Conservation (phyloP, 805 yeast genomes). For the Metschnikowia noctiluminum region DNA sequence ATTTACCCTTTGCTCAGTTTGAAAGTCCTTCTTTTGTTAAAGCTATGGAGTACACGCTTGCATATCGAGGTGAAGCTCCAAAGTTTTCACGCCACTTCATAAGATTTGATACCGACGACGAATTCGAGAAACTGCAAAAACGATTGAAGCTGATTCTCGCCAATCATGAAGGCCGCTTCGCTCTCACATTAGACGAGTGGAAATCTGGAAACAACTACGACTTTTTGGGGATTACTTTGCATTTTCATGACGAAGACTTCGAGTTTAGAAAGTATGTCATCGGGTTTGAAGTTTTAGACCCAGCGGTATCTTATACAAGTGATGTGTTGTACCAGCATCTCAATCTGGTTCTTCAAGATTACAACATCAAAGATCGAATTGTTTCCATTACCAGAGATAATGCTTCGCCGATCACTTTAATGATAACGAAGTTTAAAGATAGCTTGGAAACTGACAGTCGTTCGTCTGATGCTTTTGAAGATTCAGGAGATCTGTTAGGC, state of each 20-base stretch:
- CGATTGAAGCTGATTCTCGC: background rate
- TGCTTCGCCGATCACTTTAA: background rate
- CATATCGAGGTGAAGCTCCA: background rate
- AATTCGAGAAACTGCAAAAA: background rate
- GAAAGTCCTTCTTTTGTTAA: background rate
- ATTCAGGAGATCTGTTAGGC: background rate
- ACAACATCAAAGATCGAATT: slow-evolving; percentile 4
- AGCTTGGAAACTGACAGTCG: background rate
- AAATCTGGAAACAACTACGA: background rate
- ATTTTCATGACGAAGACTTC: background rate
- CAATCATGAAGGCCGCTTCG: background rate
- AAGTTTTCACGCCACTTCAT: background rate
- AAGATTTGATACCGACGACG: background rate
- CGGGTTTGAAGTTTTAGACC: background rate
- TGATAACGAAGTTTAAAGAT: background rate
- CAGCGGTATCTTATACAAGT: background rate
- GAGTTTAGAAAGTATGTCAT: background rate
- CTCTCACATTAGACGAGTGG: slow-evolving; percentile 1
- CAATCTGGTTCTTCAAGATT: background rate
- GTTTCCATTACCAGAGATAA: slow-evolving; percentile 3
- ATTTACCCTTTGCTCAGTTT: background rate
- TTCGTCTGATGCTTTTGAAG: background rate
- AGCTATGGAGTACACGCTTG: background rate
- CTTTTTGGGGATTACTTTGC: background rate
- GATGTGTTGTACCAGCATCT: background rate